Base-by-base conservation (phyloP, 1,284 basidiomycete genomes). In the Apiotrichum porosum region DNA sequence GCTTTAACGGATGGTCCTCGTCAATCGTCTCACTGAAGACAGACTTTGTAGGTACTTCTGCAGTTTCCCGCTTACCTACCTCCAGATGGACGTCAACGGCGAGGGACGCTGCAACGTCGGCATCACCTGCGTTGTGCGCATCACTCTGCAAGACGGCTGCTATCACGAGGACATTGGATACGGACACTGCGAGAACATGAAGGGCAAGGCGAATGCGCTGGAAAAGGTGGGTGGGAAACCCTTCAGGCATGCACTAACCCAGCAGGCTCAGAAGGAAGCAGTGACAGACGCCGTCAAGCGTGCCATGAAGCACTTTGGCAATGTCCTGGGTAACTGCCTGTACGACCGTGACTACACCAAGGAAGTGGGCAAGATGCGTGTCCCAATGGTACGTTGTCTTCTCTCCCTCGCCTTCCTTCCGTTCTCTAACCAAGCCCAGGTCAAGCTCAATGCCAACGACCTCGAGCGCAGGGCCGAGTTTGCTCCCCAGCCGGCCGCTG, bases 1-100 rank as follows among this genome's bases (percentile, higher is more conserved):
- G 94, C 1, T 97, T 92, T 77, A 93, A 97, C 57, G 95, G 95
- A 10, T 98, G 94, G 94, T 90, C 85, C 44, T 89, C 91, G 3
- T 87, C 77, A 46, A 80, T 97, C 41, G 81, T 88, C 47, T 85
- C 74, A 42, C 73, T 97, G 35, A 83, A 83, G 15, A 86, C 86
- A 5, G 79, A 81, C 61, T 82, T 74, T 63, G 78, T 80, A 42
- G 52, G 76, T 58, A 30, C 13, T 5, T n/a, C n/a, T 2, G 14
- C 3, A 22, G 12, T 17, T 13, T 15, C 40, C 19, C 9, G 17
- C 37, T 18, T 47, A 23, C 56, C 62, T 22, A 58, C 47, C 0
- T 15, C 12, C 49, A 71, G 69, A 43, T 69, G 50, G 90, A 94
- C 63, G 80, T 74, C 55, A 82, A 77, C 53, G 81, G 84, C 54